Conservation (phyloP, 805 yeast species). For the Yarrowia alimentaria region DNA sequence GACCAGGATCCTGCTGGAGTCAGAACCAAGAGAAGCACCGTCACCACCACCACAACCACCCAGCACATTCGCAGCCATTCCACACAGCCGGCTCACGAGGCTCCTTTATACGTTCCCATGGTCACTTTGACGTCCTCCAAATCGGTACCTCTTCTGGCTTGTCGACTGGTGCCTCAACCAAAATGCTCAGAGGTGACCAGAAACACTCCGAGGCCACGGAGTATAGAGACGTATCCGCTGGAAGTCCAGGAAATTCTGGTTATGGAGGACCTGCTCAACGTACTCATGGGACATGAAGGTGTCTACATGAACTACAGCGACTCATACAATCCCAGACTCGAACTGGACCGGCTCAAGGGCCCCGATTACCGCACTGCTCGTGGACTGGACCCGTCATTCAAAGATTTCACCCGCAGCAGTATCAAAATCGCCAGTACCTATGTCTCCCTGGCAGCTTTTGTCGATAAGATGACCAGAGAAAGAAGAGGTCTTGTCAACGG, state of each 20-base stretch:
- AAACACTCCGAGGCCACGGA: slow-evolving; percentile 17
- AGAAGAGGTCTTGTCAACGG: slow-evolving; percentile 72
- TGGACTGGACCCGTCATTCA: slow-evolving; percentile 68
- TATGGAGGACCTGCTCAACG: slow-evolving; percentile 64
- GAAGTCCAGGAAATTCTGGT: slow-evolving; percentile 65
- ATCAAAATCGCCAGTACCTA: slow-evolving; percentile 63
- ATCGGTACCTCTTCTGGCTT: slow-evolving; percentile 28
- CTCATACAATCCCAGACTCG: slow-evolving; percentile 51
- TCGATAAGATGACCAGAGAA: slow-evolving; percentile 55
- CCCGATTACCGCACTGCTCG: slow-evolving; percentile 75
- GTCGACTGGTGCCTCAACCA: slow-evolving; percentile 30
- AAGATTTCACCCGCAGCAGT: slow-evolving; percentile 63
- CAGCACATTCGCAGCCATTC: slow-evolving; percentile 14
- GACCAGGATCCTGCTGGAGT: slow-evolving; percentile 15
- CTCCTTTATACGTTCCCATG: slow-evolving; percentile 20
- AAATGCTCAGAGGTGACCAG: slow-evolving; percentile 31
- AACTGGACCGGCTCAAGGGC: slow-evolving; percentile 52
- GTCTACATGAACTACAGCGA: slow-evolving; percentile 67
- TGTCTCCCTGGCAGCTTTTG: slow-evolving; percentile 56
- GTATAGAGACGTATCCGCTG: slow-evolving; percentile 12
- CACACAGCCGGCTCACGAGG: slow-evolving; percentile 12
- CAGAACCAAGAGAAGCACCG: slow-evolving; percentile 18
- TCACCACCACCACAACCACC: slow-evolving; percentile 17
- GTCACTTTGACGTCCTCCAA: slow-evolving; percentile 7
- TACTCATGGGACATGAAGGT: slow-evolving; percentile 67